Evolutionary conservation across 768 basidiomycete genomes (phyloP), one percentile per base, ranked within the genome.

Genomic region (Harrya chromipes): DNA sequence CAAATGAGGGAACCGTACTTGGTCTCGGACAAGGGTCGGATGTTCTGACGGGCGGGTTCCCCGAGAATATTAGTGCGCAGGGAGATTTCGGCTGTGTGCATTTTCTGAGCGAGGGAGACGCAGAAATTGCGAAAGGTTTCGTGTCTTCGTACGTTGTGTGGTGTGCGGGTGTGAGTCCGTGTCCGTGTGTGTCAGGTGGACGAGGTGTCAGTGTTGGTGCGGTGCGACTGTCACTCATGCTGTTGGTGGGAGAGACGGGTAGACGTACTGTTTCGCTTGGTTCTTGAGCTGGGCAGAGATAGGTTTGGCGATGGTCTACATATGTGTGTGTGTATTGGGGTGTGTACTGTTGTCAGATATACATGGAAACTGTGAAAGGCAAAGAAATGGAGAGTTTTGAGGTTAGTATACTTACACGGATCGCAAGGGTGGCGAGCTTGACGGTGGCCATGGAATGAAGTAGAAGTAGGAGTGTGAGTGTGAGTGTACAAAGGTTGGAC

Each of bases 291-390:
- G 75, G 26, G 74, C 68, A 45, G 84, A 83, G 56, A 91, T 88
- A 43, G 90, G 89, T 69, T 90, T 91, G 45, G 89, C 88, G 63
- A 90, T 65, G n/a, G 88, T 91, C 88, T 90, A n/a, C n/a, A n/a
- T n/a, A n/a, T n/a, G n/a, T n/a, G 40, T 33, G 27, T 3, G 47
- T 27, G 26, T 19, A 52, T 44, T 49, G 29, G 11, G 29, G 31
- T 23, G 6, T 23, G 10, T 27, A 27, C 11, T 16, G 8, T 33
- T 16, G 14, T 16, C 2, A 33, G 33, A 29, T 27, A 27, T 6
- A 23, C 23, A 23, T 23, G 23, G 26, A 27, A 27, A 9, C 10
- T 34, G 44, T 24, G 43, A 45, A 12, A 11, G 2, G 12, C 27
- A 49, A 40, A 45, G 24, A 21, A 12, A 24, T 21, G 19, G 20